phyloP scores from a whole-genome alignment of 345 rosid genomes.

The Cardiospermum halicacabum region DNA sequence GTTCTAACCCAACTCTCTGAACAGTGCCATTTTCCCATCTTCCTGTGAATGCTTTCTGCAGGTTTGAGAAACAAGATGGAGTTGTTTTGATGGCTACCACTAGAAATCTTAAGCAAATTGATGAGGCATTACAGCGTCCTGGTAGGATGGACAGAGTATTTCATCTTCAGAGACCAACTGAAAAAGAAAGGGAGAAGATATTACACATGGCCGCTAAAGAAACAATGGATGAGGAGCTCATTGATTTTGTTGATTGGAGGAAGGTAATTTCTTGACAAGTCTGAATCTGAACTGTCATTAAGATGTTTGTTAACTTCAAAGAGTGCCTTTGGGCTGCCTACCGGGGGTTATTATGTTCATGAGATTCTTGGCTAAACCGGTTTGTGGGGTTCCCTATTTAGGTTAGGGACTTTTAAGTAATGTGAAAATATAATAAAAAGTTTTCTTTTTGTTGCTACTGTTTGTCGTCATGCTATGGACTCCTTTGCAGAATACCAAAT shows the following conservation, averaged over 20 bases:
- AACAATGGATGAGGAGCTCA: conserved; percentile 77
- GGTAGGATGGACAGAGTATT: conserved; percentile 97
- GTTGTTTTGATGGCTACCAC: conserved; percentile 98
- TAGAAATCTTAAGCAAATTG: conserved; percentile 81
- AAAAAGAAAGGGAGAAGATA: conserved; percentile 86
- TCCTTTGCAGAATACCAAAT: neutral
- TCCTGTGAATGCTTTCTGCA: conserved; percentile 26
- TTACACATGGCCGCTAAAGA: conserved; percentile 68
- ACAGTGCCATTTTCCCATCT: conserved; percentile 9
- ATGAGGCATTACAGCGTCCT: conserved; percentile 86
- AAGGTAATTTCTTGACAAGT: conserved; percentile 42
- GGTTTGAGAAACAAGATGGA: conserved; percentile 97
- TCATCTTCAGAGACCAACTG: conserved; percentile 86
- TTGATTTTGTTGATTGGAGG: conserved; percentile 81
- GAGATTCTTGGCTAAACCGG: neutral
- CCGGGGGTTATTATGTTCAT: neutral
- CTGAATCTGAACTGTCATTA: neutral
- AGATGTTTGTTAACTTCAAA: neutral
- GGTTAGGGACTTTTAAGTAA: neutral
- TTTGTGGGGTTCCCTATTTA: neutral
- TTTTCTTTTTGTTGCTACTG: neutral
- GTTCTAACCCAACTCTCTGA: too few species aligned
- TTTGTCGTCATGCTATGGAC: neutral
- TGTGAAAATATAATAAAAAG: neutral
- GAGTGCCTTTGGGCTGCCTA: neutral